A percentile compares a stretch with the other conserved stretches of the same genome.
These are phyloP conservation scores for Ciborinia camelliae DNA, from an alignment of 2,329 filamentous ascomycete species.

Conservation along the genomic window DNA sequence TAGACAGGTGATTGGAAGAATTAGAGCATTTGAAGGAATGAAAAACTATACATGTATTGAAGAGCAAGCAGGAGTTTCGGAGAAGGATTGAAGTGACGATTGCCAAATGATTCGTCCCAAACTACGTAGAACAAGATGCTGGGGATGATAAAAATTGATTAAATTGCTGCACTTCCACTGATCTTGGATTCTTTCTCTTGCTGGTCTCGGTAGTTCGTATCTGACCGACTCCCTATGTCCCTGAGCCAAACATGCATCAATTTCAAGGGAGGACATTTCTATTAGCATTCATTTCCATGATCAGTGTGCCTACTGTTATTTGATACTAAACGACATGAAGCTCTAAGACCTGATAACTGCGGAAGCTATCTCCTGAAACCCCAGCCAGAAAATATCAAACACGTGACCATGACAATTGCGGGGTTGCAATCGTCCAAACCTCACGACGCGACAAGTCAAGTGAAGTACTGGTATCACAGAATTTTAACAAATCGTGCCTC, in stretches of 20 bases:
- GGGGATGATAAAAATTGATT: conserved; percentile 16
- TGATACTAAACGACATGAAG: too few species aligned
- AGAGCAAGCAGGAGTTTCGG: conserved; percentile 14
- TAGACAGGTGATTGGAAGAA: not conserved
- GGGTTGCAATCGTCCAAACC: not conserved
- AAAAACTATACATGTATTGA: conserved; percentile 17
- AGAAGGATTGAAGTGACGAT: conserved; percentile 8
- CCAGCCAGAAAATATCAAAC: not conserved
- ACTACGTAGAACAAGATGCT: not conserved
- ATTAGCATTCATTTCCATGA: too few species aligned
- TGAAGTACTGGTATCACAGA: too few species aligned
- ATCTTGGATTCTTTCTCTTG: not conserved
- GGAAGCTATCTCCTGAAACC: not conserved
- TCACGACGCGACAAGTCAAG: not conserved
- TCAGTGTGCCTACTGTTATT: too few species aligned
- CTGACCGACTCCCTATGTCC: too few species aligned
- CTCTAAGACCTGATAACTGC: too few species aligned
- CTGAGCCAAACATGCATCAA: not conserved
- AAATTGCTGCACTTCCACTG: conserved; percentile 3
- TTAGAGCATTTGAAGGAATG: conserved; percentile 7
- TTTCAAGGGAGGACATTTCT: too few species aligned
- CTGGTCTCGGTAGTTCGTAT: not conserved
- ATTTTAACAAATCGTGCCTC: not conserved
- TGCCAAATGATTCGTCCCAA: conserved; percentile 10
- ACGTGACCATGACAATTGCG: not conserved